Evolutionary conservation across 768 basidiomycete genomes (phyloP), one percentile per base, ranked within the genome.

Genomic region (Lentinula raphanica): DNA sequence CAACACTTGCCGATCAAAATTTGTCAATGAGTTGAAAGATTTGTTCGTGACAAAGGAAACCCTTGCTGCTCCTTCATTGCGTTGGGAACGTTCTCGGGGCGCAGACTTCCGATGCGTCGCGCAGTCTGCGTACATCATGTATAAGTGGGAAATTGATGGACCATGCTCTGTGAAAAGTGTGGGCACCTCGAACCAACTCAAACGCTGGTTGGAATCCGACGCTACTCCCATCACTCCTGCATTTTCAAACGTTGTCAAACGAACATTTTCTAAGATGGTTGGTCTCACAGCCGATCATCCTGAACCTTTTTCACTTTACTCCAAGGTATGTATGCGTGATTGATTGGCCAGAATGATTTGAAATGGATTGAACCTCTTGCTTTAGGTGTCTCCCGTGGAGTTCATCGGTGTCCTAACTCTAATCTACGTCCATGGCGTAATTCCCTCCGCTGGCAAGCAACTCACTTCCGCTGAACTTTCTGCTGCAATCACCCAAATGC

Each of bases 11-110:
- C 72, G 74, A 63, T 63, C 76, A 1, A 35, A 60, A 0, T 76
- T 82, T 54, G 72, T 80, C 4, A 76, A 76, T 11, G 67, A 72
- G 21, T 19, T 83, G 3, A 68, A 76, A 31, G 62, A 61, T 0
- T 60, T 72, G 7, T 73, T 76, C 48, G 58, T 76, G 25, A 59
- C 60, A n/a, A 58, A 13, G 50, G 62, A 8, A 45, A 27, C 49
- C 36, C 64, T 76, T 13, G 67, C 71, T 13, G 55, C 39, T 4
- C 44, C 55, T 23, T 28, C 38, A 17, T 49, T 58, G 25, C 56
- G 23, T 1, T 72, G 71, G 70, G 71, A 71, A 35, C 67, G 65
- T 23, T 59, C 65, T 32, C 69, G 76, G 1, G 75, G 68, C 0
- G 63, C 64, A 21, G 75, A 74, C 62, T 77, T 76, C 58, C 71